Evolutionary conservation across 345 rosid species (phyloP), one percentile per base, ranked within the genome.

Genomic region (Citrus hindsii): DNA sequence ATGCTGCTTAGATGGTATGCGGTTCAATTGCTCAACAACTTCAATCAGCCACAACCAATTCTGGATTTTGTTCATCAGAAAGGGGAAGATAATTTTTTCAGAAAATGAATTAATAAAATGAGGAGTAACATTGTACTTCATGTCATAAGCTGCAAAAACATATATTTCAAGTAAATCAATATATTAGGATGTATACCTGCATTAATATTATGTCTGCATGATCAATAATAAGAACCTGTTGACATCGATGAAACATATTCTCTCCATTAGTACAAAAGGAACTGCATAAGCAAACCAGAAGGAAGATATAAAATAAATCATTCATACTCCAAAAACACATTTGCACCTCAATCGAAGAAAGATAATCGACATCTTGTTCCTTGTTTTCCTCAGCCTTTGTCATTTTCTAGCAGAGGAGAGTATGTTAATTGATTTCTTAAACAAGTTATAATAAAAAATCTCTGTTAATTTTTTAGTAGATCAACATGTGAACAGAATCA

Each of bases 141-240:
- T 18, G 51, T 25, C n/a, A 62, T 79, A 46, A 60, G 37, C 14
- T 59, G 62, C 32, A 77, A 67, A 40, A 16, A 27, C 62, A 32
- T 40, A 53, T 14, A 72, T 46, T 71, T 25, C 22, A 64, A 67
- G 35, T 79, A 30, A 65, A 73, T 72, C 77, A 86, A 66, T 60
- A 69, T 65, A 80, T 67, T 64, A 70, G 72, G 81, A 64, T 76
- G 71, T 75, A 60, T 82, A 93, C 99, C 98, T 95, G 98, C 96
- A 92, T 86, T 65, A 94, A 85, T 81, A 95, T 93, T 68, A 95
- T 89, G 83, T 95, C 99, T 21, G 98, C 95, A 82, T 95, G 97
- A 84, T 95, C 99, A 79, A 95, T 86, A 76, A 95, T 82, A 84
- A 92, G 90, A 81, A 95, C 92, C 99, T 95, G 92, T 67, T 77